Evolutionary conservation across 108 stramenopile genomes (phyloP), one percentile per base, ranked within the genome.

Genomic region (Discostella stelligeroides): DNA sequence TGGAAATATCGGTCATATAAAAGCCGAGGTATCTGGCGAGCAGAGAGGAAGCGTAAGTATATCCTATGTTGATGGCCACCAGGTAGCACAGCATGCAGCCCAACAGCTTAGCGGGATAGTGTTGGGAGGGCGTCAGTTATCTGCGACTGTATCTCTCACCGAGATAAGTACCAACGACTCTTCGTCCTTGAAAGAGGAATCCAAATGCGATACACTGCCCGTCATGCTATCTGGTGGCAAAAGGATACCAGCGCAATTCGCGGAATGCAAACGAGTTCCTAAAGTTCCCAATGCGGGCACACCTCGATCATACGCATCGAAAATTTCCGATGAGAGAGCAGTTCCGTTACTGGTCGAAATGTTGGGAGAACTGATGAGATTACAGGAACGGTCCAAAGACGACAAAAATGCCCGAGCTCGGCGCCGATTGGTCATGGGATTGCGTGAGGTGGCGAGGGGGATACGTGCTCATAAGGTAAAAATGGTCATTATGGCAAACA

Each of bases 401-500:
- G 70, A 84, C 37, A 84, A 86, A 56, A 94, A 94, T 62, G 75
- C 90, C 39, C 85, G 91, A 71, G 86, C 83, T 7, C 78, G 82
- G 48, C 67, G 93, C 28, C 86, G 96, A 9, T 42, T 98, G 29
- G 94, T 97, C 21, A 90, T 97, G 87, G 97, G 97, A 0, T 73
- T 98, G 12, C 63, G 94, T 18, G 97, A 98, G 66, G 96, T 96
- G 48, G 77, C 89, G 27, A 66, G 95, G 17, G 96, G 95, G 20
- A 87, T 97, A 18, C 88, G 91, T 39, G 84, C 94, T 1, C 78
- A 90, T 58, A 95, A 95, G 68, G 91, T 96, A 14, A 90, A 89
- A 70, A 84, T 94, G 83, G 84, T 97, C 1, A 67, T 96, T 27
- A 86, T 98, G 84, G 97, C 97, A 4, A 92, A 92, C 66, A 96